Evolutionary conservation across 257 asterid species (phyloP), one percentile per base, ranked within the genome.

Genomic region (Solanum sitiens): DNA sequence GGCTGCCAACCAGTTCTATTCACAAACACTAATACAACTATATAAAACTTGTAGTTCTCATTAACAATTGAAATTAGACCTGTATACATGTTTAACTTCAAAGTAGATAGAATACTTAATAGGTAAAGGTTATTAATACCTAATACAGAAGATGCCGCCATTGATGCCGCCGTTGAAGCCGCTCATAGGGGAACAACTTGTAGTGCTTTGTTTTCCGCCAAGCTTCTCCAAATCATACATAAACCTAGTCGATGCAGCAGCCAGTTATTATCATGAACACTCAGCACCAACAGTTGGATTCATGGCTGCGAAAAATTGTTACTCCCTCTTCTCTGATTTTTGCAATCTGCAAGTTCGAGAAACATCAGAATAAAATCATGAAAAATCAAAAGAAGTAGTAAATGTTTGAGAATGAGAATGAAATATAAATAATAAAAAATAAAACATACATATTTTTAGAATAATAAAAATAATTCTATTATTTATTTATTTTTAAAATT

Each of bases 241-340:
- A 56, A 84, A 5, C 35, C 35, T 8, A 83, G n/a, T 18, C 7
- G 35, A 42, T 27, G 32, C 32, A 25, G 21, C 44, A 85, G 37
- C 67, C 44, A 35, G 83, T 35, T 11, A 77, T 90, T 94, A 97
- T 98, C 98, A 97, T 32, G 99, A 94, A 25, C 99, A 98, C 89
- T 93, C 95, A 18, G 98, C 98, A 59, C 98, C 98, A 2, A 86
- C 92, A 2, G 98, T 91, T 39, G 99, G 99, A 90, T 97, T 97
- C 39, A 95, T 12, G 98, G 98, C 59, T 88, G 93, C 25, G 92
- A 97, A 37, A 44, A 37, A 44, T 11, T 44, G 50, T 44, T 44
- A 44, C 50, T 11, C 50, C 98, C 89, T 92, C 99, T 87, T 95
- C 98, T 0, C 98, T 94, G 92, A 97, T 94, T 90, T 95, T 95